Percentiles rank a stretch among this genome's conserved stretches.
These are phyloP conservation scores for Citeromyces hawaiiensis DNA, from an alignment of 1,139 yeast species.

Conservation along the genomic window DNA sequence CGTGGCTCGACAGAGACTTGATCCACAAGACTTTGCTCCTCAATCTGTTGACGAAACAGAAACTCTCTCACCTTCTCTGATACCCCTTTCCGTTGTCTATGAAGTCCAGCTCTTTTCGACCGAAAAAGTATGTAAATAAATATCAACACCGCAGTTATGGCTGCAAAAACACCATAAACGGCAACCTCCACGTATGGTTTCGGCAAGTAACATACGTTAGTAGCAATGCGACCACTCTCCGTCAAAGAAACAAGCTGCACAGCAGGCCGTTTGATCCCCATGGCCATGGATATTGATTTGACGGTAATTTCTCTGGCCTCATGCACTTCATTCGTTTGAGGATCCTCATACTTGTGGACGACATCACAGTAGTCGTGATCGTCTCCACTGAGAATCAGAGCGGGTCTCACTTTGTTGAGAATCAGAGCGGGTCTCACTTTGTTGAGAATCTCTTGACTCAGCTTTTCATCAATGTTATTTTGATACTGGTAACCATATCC, in stretches of 20 bases:
- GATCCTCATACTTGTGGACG: slow-evolving; percentile 28
- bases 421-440: too few species aligned
- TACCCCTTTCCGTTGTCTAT: not conserved
- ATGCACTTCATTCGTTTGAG: slow-evolving; percentile 13
- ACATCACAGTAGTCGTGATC: slow-evolving; percentile 94
- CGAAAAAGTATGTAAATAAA: slow-evolving; percentile 1
- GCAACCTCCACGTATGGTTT: slow-evolving; percentile 32
- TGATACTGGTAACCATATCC: slow-evolving; percentile 63
- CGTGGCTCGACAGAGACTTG: not conserved
- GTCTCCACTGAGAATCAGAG: slow-evolving; percentile 75
- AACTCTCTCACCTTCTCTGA: not conserved
- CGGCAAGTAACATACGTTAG: slow-evolving; percentile 30
- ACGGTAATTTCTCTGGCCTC: slow-evolving; percentile 64
- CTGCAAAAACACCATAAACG: slow-evolving; percentile 25
- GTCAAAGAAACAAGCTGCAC: slow-evolving; percentile 61
- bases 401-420: too few species aligned
- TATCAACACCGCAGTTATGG: slow-evolving; percentile 10
- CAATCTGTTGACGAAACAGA: not conserved
- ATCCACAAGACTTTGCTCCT: not conserved
- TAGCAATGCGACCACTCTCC: not conserved
- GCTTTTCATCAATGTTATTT: slow-evolving; percentile 49
- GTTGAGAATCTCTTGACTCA: slow-evolving; percentile 43
- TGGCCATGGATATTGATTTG: slow-evolving; percentile 85
- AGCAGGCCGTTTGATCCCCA: slow-evolving; percentile 79
- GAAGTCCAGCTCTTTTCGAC: not conserved